A percentile compares a stretch with the other conserved stretches of the same genome.
These are phyloP conservation scores for Proliferodiscus dingleyae DNA, from an alignment of 2,329 filamentous ascomycete species.

Conservation along the genomic window DNA sequence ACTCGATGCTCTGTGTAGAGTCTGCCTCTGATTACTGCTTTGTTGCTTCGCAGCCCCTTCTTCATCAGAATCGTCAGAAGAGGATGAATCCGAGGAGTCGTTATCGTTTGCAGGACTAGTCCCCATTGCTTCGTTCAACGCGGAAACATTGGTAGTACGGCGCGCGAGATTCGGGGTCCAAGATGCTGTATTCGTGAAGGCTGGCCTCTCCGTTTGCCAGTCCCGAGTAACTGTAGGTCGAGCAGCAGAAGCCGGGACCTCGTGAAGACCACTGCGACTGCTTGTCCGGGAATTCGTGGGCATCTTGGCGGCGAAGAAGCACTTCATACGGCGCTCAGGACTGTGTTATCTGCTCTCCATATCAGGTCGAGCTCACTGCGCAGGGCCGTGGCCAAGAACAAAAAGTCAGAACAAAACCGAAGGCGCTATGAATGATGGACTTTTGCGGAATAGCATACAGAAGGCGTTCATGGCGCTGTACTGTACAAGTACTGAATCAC, in stretches of 20 bases:
- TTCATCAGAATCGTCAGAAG: slow-evolving; percentile 24
- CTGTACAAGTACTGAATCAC: too few relatives aligned
- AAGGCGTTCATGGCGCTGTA: too few relatives aligned
- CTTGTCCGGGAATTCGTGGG: neutral
- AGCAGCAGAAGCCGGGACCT: neutral
- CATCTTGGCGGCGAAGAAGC: slow-evolving; percentile 5
- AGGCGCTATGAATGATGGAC: too few relatives aligned
- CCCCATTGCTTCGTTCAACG: slow-evolving; percentile 25
- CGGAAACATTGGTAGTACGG: slow-evolving; percentile 22
- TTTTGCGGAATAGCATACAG: too few relatives aligned
- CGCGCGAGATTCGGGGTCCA: slow-evolving; percentile 14
- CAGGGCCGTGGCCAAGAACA: too few relatives aligned
- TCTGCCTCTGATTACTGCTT: neutral
- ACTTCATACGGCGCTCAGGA: too few relatives aligned
- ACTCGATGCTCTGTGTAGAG: slow-evolving; percentile 2
- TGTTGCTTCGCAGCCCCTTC: too few relatives aligned
- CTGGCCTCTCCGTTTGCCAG: slow-evolving; percentile 25
- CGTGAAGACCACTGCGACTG: neutral
- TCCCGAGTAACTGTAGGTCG: slow-evolving; percentile 16
- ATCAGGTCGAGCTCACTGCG: too few relatives aligned
- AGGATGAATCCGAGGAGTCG: slow-evolving; percentile 16
- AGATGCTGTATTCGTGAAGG: slow-evolving; percentile 16
- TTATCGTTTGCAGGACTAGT: slow-evolving; percentile 5
- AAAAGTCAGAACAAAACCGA: too few relatives aligned
- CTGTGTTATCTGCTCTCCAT: too few relatives aligned